These are phyloP conservation scores for Colletotrichum godetiae DNA, from an alignment of 2,329 filamentous ascomycete genomes.

Conservation along the genomic window DNA sequence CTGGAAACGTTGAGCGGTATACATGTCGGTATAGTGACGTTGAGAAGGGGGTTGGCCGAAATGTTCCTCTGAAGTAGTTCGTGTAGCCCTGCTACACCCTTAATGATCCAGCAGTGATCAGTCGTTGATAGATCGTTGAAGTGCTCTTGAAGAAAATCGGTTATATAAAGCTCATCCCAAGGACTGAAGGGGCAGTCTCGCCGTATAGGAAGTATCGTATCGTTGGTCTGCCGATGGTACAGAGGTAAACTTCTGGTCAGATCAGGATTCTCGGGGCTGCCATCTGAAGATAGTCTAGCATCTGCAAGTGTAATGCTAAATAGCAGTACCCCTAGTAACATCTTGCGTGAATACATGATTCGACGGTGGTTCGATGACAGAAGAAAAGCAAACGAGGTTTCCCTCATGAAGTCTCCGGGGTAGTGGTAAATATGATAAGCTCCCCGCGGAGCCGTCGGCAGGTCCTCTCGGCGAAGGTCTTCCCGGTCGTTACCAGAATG, in stretches of 20 bases:
- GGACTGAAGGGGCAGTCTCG: background rate
- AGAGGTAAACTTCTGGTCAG: too few relatives aligned
- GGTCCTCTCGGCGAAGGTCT: too few relatives aligned
- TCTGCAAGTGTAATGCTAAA: background rate
- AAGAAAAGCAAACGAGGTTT: background rate
- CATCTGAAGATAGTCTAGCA: background rate
- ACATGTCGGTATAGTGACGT: conserved; percentile 27
- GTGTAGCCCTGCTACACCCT: conserved; percentile 17
- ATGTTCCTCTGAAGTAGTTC: conserved; percentile 21
- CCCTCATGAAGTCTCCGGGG: background rate
- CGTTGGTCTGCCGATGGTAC: background rate
- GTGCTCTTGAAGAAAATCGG: conserved; percentile 28
- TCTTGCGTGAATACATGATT: conserved; percentile 9
- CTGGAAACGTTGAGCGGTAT: conserved; percentile 18
- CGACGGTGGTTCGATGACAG: background rate
- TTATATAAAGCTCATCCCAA: conserved; percentile 27
- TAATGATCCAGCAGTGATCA: conserved; percentile 32
- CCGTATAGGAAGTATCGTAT: background rate
- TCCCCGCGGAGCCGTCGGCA: background rate
- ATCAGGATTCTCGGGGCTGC: too few relatives aligned
- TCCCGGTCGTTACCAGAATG: background rate
- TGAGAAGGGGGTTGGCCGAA: conserved; percentile 20
- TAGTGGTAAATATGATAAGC: background rate
- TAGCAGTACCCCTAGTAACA: background rate
- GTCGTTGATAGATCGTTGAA: conserved; percentile 3